Base-by-base conservation (phyloP, 176 grass and related monocot genomes). In the Oryza punctata region DNA sequence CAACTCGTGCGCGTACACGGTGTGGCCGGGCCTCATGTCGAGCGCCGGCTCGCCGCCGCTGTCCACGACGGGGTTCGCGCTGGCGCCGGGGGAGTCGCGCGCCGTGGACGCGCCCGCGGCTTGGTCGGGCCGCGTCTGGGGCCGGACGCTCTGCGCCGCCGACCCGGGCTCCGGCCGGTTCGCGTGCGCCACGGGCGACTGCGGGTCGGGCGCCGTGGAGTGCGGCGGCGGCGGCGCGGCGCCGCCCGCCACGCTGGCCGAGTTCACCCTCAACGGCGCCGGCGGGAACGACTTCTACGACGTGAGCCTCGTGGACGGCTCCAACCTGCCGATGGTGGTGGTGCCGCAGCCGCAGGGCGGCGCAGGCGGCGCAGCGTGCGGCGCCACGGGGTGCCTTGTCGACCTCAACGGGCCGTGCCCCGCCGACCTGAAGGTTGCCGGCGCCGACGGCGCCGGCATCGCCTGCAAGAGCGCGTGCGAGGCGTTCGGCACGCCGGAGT, bases 291-390 rank as follows among this genome's bases (percentile, higher is more conserved):
- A 99, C 84, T 99, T 96, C 83, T 99, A 92, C 90, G 97, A 99
- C 81, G 97, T 99, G 50, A 99, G 96, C 81, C 88, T 99, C 46
- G 96, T 99, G n/a, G 93, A 99, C 80, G 91, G 96, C 0, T 96
- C 93, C 83, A 97, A 97, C 32, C 27, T 97, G 12, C 96, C 96
- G 1, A 81, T 98, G 93, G 85, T 95, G 43, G 86, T 98, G 15
- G 85, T 87, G 4, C 93, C 96, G 13, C 92, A 90, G 78, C n/a
- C n/a, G n/a, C n/a, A n/a, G n/a, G 68, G 85, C 6, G 84, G 50
- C 3, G 6, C 37, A 84, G 47, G 50, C 50, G 49, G 4, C 5
- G 50, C 10, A 50, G 75, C 5, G 87, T 70, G 78, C 38, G 69
- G 45, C 68, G 68, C 96, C 11, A 98, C 96, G 0, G 96, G 96